Base-by-base conservation (phyloP, 306 rosid species). In the Parietaria judaica region DNA sequence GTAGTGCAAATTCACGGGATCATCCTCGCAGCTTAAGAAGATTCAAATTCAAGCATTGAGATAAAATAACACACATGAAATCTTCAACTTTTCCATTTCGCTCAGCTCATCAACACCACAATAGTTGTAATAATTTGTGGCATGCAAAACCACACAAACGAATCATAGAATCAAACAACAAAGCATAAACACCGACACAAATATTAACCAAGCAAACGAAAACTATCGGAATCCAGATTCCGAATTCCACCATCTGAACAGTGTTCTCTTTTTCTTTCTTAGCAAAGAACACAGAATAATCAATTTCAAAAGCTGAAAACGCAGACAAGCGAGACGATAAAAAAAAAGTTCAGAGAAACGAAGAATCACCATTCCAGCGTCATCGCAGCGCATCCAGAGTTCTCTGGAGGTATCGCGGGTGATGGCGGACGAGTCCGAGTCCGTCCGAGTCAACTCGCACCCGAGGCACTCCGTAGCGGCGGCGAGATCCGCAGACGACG, bases 311-410 rank as follows among this genome's bases (percentile, higher is more conserved):
- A 39, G 15, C 14, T 15, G 6, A 74, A 36, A 66, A 3, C n/a
- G 31, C 31, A 23, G 9, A 41, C 6, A 41, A 41, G 13, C 53
- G 1, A 49, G 4, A 49, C 57, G n/a, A 2, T 35, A 35, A n/a
- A 44, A 7, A 47, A 36, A n/a, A 36, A 8, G 46, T 62, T 49
- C 0, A 36, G 17, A 10, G 16, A 36, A 39, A 8, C 35, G 12
- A 49, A 36, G 71, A 52, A 37, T 66, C 80, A 87, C 97, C 84
- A 43, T 67, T 48, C 55, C 56, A 41, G 80, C 66, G 77, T 75
- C n/a, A 48, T 43, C 37, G 64, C 6, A 55, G 45, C 45, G 72
- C 68, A 3, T 72, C 49, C 73, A 54, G 47, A 37, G 43, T 51
- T 54, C 80, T 6, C 63, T 17, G 62, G 75, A 80, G 54, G 66